Conservation (phyloP, 106 monocot species). For the Platanthera guangdongensis region DNA sequence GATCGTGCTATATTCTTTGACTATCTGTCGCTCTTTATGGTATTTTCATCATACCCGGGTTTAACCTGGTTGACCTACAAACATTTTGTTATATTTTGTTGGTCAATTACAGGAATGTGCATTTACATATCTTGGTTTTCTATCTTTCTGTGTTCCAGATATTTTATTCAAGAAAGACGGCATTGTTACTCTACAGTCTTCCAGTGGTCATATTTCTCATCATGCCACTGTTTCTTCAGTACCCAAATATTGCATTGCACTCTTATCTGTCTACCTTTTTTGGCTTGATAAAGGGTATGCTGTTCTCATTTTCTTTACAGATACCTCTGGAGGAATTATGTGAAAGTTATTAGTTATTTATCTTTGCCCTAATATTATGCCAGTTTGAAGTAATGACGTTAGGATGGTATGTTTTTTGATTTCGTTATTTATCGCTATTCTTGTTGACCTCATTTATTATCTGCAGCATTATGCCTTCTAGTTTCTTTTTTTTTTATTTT, state of each 20-base stretch:
- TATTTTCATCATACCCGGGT: constrained; percentile 19
- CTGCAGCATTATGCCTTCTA: not conserved
- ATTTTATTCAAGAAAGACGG: constrained; percentile 57
- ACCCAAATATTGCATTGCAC: constrained; percentile 26
- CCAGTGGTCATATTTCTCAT: constrained; percentile 57
- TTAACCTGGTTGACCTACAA: not conserved
- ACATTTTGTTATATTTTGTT: not conserved
- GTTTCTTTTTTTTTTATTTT: not conserved
- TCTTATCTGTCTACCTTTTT: constrained; percentile 29
- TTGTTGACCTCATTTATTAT: not conserved
- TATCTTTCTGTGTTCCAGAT: constrained; percentile 37
- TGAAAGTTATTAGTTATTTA: not conserved
- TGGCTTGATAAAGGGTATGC: constrained; percentile 70
- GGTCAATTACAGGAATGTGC: not conserved
- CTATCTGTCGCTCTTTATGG: constrained; percentile 85
- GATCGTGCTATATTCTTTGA: constrained; percentile 77
- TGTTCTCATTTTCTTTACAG: not conserved
- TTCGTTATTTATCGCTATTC: not conserved
- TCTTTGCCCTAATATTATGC: constrained; percentile 3
- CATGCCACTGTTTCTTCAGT: constrained; percentile 56
- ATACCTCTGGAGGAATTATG: not conserved
- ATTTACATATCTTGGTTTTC: not conserved
- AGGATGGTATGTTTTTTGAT: not conserved
- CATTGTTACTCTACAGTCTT: constrained; percentile 62
- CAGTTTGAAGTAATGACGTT: not conserved